phyloP scores from a whole-genome alignment of 495 filamentous ascomycete genomes.

The Penicillium pulvis region DNA sequence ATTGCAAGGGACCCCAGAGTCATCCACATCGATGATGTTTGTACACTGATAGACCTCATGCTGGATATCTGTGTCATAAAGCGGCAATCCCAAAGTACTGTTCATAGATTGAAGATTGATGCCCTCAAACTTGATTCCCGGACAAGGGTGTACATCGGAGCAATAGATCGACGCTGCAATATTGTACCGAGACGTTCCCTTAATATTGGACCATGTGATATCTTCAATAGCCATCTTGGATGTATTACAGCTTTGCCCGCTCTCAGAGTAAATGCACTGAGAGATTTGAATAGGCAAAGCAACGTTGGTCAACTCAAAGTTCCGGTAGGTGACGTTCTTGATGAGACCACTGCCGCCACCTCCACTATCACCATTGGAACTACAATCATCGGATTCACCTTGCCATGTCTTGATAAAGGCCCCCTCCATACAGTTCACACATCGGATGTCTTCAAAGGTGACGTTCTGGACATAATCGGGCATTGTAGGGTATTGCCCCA shows the following conservation, averaged over 20 bases:
- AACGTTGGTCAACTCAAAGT: conserved; percentile 49
- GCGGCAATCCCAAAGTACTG: conserved; percentile 24
- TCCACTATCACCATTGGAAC: conserved; percentile 37
- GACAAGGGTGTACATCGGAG: conserved; percentile 48
- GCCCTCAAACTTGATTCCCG: conserved; percentile 48
- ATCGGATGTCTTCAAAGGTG: conserved; percentile 28
- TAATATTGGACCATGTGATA: conserved; percentile 59
- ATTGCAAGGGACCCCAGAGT: conserved; percentile 29
- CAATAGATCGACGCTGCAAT: conserved; percentile 58
- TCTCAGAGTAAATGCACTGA: conserved; percentile 56
- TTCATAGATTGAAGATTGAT: conserved; percentile 48
- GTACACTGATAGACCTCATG: conserved; percentile 30
- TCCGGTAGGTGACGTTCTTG: conserved; percentile 53
- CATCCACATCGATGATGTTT: conserved; percentile 22
- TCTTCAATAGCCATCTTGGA: conserved; percentile 51
- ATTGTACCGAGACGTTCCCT: conserved; percentile 56
- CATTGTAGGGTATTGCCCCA: conserved; percentile 44
- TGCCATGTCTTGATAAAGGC: conserved; percentile 60
- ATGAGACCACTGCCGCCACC: conserved; percentile 40
- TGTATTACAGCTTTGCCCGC: conserved; percentile 46
- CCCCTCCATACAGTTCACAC: conserved; percentile 48
- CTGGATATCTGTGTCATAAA: conserved; percentile 24
- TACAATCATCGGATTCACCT: conserved; percentile 26
- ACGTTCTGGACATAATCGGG: conserved; percentile 35
- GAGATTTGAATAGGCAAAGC: conserved; percentile 61